Evolutionary conservation across 805 yeast species (phyloP).

Genomic region (Barnettozyma sucrosica): DNA sequence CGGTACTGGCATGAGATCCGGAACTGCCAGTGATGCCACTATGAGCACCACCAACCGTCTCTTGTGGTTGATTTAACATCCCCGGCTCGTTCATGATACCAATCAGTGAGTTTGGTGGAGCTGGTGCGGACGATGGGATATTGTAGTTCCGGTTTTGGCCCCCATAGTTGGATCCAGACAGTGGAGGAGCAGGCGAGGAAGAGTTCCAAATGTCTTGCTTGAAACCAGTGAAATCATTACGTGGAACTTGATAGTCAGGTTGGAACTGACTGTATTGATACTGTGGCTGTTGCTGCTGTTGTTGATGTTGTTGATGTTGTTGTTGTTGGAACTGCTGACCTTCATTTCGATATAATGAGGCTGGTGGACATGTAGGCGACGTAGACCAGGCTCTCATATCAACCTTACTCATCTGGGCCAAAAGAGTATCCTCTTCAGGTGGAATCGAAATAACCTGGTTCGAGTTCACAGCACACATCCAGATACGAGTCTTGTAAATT

Average conservation of each 20-base stretch:
- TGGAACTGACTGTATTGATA: background rate
- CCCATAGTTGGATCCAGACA: conserved; percentile 5
- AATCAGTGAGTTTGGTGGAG: conserved; percentile 3
- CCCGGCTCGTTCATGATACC: conserved; percentile 5
- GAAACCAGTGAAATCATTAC: conserved; percentile 9
- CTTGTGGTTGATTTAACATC: background rate
- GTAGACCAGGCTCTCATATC: conserved; percentile 5
- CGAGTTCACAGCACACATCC: conserved; percentile 68
- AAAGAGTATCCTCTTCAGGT: conserved; percentile 5
- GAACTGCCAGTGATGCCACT: background rate
- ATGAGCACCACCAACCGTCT: background rate
- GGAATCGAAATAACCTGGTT: conserved; percentile 5
- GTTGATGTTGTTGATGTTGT: too few species aligned
- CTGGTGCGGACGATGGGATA: conserved; percentile 6
- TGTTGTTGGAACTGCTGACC: conserved; percentile 2
- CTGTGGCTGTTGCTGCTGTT: conserved; percentile 5
- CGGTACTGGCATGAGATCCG: background rate
- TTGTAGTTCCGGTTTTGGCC: conserved; percentile 1
- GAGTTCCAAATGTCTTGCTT: conserved; percentile 14
- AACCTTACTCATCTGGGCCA: conserved; percentile 7
- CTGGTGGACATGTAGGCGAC: conserved; percentile 6
- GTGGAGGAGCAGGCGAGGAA: conserved; percentile 5
- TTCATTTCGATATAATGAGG: background rate
- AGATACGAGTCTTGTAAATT: conserved; percentile 72
- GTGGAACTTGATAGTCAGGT: conserved; percentile 2